These are phyloP conservation scores for Saccharomycopsis crataegensis DNA, from an alignment of 1,139 yeast species.

Conservation along the genomic window DNA sequence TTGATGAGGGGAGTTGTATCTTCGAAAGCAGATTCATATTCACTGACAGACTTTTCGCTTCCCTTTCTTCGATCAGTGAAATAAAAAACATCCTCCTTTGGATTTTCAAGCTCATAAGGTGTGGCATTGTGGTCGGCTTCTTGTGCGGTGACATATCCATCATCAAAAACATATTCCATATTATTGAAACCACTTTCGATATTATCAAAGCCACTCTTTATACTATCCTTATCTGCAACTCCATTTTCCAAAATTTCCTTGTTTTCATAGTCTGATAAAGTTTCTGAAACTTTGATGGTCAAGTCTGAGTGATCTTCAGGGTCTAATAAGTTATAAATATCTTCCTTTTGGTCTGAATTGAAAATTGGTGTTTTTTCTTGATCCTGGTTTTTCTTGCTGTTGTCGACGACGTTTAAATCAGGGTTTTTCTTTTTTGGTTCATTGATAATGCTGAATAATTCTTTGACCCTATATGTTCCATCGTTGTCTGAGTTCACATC, in stretches of 20 bases:
- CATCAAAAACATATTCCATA: no score
- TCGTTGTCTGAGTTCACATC: neutral
- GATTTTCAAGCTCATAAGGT: neutral
- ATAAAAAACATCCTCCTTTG: neutral
- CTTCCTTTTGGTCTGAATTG: neutral
- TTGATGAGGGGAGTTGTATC: neutral
- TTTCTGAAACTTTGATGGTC: neutral
- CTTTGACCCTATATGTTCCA: neutral
- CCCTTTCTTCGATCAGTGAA: neutral
- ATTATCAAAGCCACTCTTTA: no score
- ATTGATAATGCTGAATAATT: neutral
- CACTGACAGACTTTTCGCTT: neutral
- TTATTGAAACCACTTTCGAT: no score
- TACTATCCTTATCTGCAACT: neutral
- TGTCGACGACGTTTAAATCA: neutral
- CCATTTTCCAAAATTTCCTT: neutral
- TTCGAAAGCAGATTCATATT: slow-evolving; percentile 7
- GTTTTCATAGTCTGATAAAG: neutral
- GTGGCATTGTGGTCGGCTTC: no score
- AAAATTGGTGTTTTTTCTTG: neutral
- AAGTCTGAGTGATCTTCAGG: neutral
- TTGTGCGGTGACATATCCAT: no score
- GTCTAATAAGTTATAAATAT: slow-evolving; percentile 5
- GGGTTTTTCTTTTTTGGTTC: neutral
- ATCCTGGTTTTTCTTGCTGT: neutral